Evolutionary conservation across 352 stramenopile species (phyloP), one percentile per base, ranked within the genome.

Genomic region (Pythium dissimile): DNA sequence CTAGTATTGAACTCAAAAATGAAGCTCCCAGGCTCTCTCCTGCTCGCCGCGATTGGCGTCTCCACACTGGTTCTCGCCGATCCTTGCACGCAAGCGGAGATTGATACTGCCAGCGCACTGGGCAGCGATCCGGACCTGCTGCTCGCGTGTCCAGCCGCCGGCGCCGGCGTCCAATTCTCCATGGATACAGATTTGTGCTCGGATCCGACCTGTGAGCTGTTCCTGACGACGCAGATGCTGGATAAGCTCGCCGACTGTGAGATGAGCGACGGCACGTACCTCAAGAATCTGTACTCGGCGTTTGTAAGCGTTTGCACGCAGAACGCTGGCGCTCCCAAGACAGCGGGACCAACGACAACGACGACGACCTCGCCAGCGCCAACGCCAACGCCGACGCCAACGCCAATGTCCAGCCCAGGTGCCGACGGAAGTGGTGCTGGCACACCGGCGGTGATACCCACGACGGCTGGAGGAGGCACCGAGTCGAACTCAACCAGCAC

Each of bases 221-320:
- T 30, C 32, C 47, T 54, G 6, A 12, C 32, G 31, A 35, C 42
- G 15, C 18, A 44, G 47, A 30, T 41, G 9, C 21, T 21, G 20
- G 15, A 32, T 9, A 50, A 50, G 23, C 23, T 54, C 21, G 27
- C 47, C 5, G 47, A 54, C 21, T 54, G 47, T 18, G 5, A 28
- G 2, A 3, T 49, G 23, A 27, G 21, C 32, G 47, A 31, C 20
- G 47, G 47, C 47, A 42, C 27, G 20, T 44, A 26, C 18, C 27
- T 54, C 10, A 23, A 27, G 5, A 1, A 31, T 1, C 47, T 54
- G 13, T 41, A 34, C 47, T 9, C 30, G 10, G 47, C 47, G 31
- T 54, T 54, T 15, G 47, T 54, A 1, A 42, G 26, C 6, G 34
- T 54, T 10, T 54, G 47, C 47, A 41, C 11, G 10, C 10, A 54